These are phyloP conservation scores for Chytridium lagenaria DNA, from an alignment of 371 early-diverging fungal genomes.

Conservation along the genomic window DNA sequence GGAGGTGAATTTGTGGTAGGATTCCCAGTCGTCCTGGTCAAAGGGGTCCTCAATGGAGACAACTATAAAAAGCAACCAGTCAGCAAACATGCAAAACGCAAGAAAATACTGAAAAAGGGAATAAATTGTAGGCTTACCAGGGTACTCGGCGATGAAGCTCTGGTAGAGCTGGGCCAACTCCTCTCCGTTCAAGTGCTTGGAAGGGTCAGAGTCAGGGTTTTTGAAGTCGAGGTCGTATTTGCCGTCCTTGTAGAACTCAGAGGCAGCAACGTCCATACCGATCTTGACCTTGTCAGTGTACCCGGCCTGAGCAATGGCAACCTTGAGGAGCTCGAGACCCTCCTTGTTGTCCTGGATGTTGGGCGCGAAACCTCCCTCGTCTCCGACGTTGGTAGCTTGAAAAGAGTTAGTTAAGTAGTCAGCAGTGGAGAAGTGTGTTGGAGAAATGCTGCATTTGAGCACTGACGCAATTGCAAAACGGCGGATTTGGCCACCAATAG, in stretches of 20 bases:
- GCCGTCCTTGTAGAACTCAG: constrained; percentile 94
- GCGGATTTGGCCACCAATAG: no score
- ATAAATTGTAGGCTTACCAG: constrained; percentile 55
- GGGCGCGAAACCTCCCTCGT: constrained; percentile 99
- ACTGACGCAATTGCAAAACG: no score
- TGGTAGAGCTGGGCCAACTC: constrained; percentile 87
- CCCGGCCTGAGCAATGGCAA: constrained; percentile 91
- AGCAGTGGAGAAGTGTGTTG: neutral
- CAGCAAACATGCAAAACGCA: constrained; percentile 17
- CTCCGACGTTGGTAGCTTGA: constrained; percentile 95
- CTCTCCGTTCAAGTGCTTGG: constrained; percentile 75
- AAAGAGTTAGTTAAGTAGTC: no score
- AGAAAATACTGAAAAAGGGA: neutral
- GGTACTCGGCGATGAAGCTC: constrained; percentile 86
- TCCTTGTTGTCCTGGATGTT: constrained; percentile 97
- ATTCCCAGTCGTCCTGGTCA: constrained; percentile 98
- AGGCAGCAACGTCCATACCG: constrained; percentile 99
- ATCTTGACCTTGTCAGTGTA: constrained; percentile 95
- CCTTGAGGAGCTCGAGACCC: constrained; percentile 91
- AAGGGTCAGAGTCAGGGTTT: constrained; percentile 83
- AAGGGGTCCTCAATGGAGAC: constrained; percentile 99
- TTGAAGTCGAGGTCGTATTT: constrained; percentile 98
- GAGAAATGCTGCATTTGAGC: no score
- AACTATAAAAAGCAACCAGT: constrained; percentile 47
- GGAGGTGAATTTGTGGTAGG: constrained; percentile 84